Evolutionary conservation across 2,329 filamentous ascomycete species (phyloP), one percentile per base, ranked within the genome.

Genomic region (Trichoderma pleuroti): DNA sequence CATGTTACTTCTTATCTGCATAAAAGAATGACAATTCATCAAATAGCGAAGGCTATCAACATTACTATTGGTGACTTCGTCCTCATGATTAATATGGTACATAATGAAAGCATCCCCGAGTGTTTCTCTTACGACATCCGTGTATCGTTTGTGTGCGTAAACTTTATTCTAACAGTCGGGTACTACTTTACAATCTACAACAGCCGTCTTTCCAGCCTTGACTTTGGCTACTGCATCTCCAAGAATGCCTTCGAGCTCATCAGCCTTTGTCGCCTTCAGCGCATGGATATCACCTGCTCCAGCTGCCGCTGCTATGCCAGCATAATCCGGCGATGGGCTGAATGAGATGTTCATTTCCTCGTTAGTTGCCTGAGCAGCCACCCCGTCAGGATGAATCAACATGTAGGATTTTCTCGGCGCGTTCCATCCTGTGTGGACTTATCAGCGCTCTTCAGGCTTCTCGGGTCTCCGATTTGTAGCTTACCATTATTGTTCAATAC

Each of bases 221-320:
- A 62, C 60, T 28, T 62, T 62, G 60, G 60, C 60, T 12, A 62
- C 60, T 28, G 60, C 60, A 46, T 62, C 60, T 46, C 21, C 46
- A 3, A 62, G 36, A 21, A 62, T 28, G 5, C 16, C 2, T 24
- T 62, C 60, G 26, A 62, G 60, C 1, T 46, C 60, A 62, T 12
- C 1, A 46, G 34, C 24, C 9, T 46, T 46, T 26, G 60, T 30
- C 60, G 1, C 60, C 34, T 46, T 62, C 11, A 62, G 34, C 9
- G 36, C 60, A 26, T n/a, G 28, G 1, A 62, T 62, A 28, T 62
- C 60, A 34, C 60, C 60, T 26, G 36, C 24, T 6, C 60, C 60
- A 30, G 60, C 60, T n/a, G 60, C 60, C 8, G 34, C 60, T 14
- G 60, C 60, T 62, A 62, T 62, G 11, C 60, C 60, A 28, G 60